These are phyloP conservation scores for Russula olivacea DNA, from an alignment of 768 basidiomycete species.

Conservation along the genomic window DNA sequence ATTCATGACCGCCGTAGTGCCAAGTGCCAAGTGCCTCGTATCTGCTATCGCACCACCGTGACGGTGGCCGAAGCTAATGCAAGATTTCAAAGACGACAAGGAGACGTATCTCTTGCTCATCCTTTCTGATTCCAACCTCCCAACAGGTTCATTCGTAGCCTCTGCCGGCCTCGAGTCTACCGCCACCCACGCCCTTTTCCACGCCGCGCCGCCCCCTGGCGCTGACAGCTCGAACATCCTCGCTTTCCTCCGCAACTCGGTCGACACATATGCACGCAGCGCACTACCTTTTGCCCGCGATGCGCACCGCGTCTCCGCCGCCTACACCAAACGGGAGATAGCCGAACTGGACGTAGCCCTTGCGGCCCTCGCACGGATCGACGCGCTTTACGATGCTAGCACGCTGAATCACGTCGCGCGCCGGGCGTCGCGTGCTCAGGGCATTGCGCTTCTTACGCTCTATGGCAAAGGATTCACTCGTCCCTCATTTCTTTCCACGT, in stretches of 20 bases:
- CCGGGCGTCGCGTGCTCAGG: slow-evolving; percentile 86
- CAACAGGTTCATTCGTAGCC: slow-evolving; percentile 94
- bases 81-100: slow-evolving; percentile 32
- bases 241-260: slow-evolving; percentile 63
- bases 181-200: slow-evolving; percentile 74
- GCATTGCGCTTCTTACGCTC: slow-evolving; percentile 85
- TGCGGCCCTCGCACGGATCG: slow-evolving; percentile 48
- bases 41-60: too few species aligned
- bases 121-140: slow-evolving; percentile 87
- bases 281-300: slow-evolving; percentile 78
- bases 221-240: slow-evolving; percentile 34
- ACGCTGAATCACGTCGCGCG: slow-evolving; percentile 86
- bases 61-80: background rate
- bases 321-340: slow-evolving; percentile 11
- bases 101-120: slow-evolving; percentile 72
- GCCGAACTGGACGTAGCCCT: slow-evolving; percentile 30
- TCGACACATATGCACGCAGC: slow-evolving; percentile 70
- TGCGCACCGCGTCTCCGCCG: slow-evolving; percentile 45
- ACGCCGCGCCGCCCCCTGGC: background rate
- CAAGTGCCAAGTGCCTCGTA: background rate
- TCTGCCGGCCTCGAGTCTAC: slow-evolving; percentile 92
- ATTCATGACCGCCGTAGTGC: background rate
- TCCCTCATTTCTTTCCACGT: slow-evolving; percentile 37
- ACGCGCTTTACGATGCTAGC: slow-evolving; percentile 76
- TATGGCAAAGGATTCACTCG: slow-evolving; percentile 75